These are phyloP conservation scores for Botrytis fragariae DNA, from an alignment of 2,329 filamentous ascomycete species.

Conservation along the genomic window DNA sequence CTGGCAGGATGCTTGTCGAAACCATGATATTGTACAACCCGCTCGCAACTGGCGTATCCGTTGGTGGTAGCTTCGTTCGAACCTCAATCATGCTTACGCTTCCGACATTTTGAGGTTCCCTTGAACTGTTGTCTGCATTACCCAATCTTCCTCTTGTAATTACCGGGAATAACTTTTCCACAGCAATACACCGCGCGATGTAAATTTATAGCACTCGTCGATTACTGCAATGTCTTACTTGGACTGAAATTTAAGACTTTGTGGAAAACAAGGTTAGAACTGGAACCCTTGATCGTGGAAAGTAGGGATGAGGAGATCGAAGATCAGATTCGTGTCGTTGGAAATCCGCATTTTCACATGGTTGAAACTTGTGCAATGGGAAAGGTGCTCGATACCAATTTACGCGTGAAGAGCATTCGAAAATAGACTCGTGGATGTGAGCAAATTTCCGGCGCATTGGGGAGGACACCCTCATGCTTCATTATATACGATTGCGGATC, in stretches of 20 bases:
- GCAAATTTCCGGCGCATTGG: conserved; percentile 50
- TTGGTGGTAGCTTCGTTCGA: not conserved
- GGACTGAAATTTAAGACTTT: not conserved
- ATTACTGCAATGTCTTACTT: not conserved
- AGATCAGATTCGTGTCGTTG: not conserved
- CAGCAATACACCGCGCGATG: not conserved
- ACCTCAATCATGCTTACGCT: not conserved
- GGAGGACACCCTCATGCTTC: conserved; percentile 36
- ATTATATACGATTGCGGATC: conserved; percentile 8
- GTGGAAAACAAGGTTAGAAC: not conserved
- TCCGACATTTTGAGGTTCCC: not conserved
- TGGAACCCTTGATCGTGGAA: not conserved
- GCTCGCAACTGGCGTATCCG: not conserved
- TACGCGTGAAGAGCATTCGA: conserved; percentile 50
- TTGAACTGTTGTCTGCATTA: not conserved
- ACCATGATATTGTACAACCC: not conserved
- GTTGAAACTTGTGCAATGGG: not conserved
- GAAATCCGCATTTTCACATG: not conserved
- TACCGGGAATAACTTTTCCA: not conserved
- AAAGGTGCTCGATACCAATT: not conserved
- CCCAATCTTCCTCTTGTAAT: not conserved
- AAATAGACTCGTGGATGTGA: conserved; percentile 59
- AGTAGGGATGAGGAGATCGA: not conserved
- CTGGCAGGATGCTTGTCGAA: not conserved
- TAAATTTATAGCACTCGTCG: not conserved